Conservation (phyloP, 2,329 filamentous ascomycete genomes). For the Fusarium sp. region DNA sequence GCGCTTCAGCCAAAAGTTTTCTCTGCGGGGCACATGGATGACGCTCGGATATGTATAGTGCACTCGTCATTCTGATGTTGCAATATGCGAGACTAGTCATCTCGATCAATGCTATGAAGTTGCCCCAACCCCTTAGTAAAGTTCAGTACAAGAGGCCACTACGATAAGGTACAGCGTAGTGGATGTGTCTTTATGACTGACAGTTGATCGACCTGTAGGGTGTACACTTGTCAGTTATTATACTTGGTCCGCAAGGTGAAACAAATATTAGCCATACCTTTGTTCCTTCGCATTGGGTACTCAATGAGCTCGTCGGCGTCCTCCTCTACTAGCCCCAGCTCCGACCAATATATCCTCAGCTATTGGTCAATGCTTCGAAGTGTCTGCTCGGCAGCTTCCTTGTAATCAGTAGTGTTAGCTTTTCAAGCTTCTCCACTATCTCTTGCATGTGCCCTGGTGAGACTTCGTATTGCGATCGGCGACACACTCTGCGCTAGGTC, state of each 20-base stretch:
- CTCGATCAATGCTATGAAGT: slow-evolving; percentile 19
- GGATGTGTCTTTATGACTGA: background rate
- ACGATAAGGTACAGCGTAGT: background rate
- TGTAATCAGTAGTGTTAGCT: background rate
- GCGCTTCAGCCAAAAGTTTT: background rate
- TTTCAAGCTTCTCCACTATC: background rate
- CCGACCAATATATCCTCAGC: background rate
- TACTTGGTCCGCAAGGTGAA: background rate
- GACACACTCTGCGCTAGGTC: background rate
- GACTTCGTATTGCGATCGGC: background rate
- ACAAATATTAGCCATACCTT: background rate
- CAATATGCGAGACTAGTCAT: slow-evolving; percentile 12
- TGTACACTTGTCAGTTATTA: background rate
- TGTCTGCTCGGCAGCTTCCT: background rate
- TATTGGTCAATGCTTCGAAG: background rate
- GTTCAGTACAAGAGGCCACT: background rate
- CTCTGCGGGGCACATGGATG: background rate
- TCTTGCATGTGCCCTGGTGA: background rate
- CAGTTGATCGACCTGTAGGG: background rate
- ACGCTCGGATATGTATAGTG: slow-evolving; percentile 1
- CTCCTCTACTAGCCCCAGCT: background rate
- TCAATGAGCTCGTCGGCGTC: background rate
- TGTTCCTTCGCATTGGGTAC: background rate
- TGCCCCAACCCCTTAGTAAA: background rate
- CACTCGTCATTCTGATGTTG: slow-evolving; percentile 14